phyloP scores from a whole-genome alignment of 305 asterid genomes.

The Caryopteris hybrid region DNA sequence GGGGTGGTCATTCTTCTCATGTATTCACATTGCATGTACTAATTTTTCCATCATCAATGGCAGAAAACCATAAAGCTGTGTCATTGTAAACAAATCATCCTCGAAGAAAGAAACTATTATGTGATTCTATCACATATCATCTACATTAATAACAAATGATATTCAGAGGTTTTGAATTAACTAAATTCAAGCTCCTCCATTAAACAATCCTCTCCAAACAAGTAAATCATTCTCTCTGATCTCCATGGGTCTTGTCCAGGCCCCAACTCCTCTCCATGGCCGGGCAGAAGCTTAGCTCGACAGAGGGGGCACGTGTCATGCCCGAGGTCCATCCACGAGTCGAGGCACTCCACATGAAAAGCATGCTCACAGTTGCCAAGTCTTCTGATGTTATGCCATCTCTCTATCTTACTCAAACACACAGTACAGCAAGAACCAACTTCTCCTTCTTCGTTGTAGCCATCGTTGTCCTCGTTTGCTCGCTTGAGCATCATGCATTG shows the following conservation, averaged over 20 bases:
- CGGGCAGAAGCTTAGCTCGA: slow-evolving; percentile 1
- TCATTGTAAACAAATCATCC: too few species aligned
- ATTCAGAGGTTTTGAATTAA: too few species aligned
- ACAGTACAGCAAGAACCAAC: background rate
- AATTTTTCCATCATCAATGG: too few species aligned
- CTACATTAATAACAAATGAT: too few species aligned
- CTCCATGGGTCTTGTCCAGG: slow-evolving; percentile 20
- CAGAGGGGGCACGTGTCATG: slow-evolving; percentile 19
- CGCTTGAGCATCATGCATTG: background rate
- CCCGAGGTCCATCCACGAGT: slow-evolving; percentile 22
- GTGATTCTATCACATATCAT: too few species aligned
- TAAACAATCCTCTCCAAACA: slow-evolving; percentile 18
- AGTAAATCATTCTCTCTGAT: slow-evolving; percentile 19
- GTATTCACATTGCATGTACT: too few species aligned
- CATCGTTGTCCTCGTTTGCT: background rate
- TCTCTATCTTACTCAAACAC: slow-evolving; percentile 19
- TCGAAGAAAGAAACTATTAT: too few species aligned
- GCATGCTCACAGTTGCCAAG: slow-evolving; percentile 22
- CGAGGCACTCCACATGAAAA: slow-evolving; percentile 22
- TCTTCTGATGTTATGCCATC: slow-evolving; percentile 12
- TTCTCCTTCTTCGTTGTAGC: background rate
- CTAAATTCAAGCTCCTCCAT: slow-evolving; percentile 1
- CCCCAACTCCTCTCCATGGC: background rate
- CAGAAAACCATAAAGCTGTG: too few species aligned
- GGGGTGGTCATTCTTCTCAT: too few species aligned